Conservation (phyloP, 1,284 basidiomycete genomes). For the Paramarasmius palmivorus region DNA sequence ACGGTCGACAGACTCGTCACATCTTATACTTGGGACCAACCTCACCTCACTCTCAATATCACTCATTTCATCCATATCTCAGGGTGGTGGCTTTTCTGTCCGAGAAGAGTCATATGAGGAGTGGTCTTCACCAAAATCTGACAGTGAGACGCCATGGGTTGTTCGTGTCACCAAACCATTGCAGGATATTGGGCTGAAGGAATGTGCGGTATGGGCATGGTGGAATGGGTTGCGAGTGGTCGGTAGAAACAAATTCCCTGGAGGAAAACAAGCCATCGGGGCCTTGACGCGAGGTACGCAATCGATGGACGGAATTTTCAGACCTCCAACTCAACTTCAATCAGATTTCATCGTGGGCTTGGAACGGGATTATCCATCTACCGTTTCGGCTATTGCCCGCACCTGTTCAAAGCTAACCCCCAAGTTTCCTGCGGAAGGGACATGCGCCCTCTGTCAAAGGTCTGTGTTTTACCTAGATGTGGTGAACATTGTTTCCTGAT, state of each 20-base stretch:
- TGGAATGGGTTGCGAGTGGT: slow-evolving; percentile 59
- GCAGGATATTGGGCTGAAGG: slow-evolving; percentile 78
- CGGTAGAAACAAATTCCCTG: slow-evolving; percentile 49
- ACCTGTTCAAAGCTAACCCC: slow-evolving; percentile 84
- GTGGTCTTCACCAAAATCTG: slow-evolving; percentile 41
- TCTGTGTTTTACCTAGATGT: slow-evolving; percentile 32
- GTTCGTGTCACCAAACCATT: slow-evolving; percentile 73
- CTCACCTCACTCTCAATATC: slow-evolving; percentile 80
- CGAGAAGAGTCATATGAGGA: slow-evolving; percentile 72
- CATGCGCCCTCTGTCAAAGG: slow-evolving; percentile 77
- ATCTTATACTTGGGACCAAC: slow-evolving; percentile 81
- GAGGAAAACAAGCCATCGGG: slow-evolving; percentile 63
- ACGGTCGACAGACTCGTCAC: slow-evolving; percentile 58
- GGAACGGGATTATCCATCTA: slow-evolving; percentile 85
- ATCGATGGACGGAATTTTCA: background rate
- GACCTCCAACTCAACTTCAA: background rate
- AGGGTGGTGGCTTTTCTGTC: slow-evolving; percentile 80
- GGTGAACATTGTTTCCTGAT: slow-evolving; percentile 5
- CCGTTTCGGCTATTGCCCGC: slow-evolving; percentile 83
- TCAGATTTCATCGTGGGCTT: slow-evolving; percentile 82
- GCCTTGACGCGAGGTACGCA: slow-evolving; percentile 70
- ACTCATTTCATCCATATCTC: slow-evolving; percentile 74
- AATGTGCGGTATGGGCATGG: slow-evolving; percentile 78
- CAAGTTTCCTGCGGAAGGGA: slow-evolving; percentile 50
- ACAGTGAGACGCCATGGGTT: slow-evolving; percentile 11